phyloP scores from a whole-genome alignment of 768 basidiomycete species.

The Chalciporus piperatus region DNA sequence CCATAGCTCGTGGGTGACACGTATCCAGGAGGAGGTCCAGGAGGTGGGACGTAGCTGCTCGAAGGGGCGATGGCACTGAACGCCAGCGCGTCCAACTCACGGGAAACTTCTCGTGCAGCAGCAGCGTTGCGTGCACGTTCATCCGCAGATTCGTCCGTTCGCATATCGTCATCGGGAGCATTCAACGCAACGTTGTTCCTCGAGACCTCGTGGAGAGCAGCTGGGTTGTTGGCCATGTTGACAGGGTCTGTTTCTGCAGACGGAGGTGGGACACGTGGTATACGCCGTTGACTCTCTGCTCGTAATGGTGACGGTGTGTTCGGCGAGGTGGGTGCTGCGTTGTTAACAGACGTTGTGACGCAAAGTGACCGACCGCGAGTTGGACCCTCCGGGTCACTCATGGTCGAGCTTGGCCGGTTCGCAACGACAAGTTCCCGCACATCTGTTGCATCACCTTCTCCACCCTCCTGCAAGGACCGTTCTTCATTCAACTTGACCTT shows the following conservation, averaged over 20 bases:
- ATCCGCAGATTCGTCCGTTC: slow-evolving; percentile 35
- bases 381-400: background rate
- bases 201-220: slow-evolving; percentile 3
- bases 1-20: background rate
- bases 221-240: background rate
- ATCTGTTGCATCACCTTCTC: slow-evolving; percentile 3
- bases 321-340: background rate
- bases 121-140: slow-evolving; percentile 61
- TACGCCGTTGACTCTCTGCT: slow-evolving; percentile 24
- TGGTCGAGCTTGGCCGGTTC: background rate
- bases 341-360: slow-evolving; percentile 1
- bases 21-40: slow-evolving; percentile 10
- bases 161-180: slow-evolving; percentile 25
- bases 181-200: slow-evolving; percentile 2
- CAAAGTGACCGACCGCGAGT: background rate
- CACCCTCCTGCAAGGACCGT: slow-evolving; percentile 8
- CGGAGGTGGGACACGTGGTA: slow-evolving; percentile 40
- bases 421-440: background rate
- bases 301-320: slow-evolving; percentile 9
- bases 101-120: slow-evolving; percentile 64
- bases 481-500: slow-evolving; percentile 16
- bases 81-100: slow-evolving; percentile 59
- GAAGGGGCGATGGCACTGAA: slow-evolving; percentile 31
- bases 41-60: slow-evolving; percentile 17
- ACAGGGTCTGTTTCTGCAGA: slow-evolving; percentile 26